phyloP scores from a whole-genome alignment of 352 stramenopile species.

The Globisporangium irregulare region DNA sequence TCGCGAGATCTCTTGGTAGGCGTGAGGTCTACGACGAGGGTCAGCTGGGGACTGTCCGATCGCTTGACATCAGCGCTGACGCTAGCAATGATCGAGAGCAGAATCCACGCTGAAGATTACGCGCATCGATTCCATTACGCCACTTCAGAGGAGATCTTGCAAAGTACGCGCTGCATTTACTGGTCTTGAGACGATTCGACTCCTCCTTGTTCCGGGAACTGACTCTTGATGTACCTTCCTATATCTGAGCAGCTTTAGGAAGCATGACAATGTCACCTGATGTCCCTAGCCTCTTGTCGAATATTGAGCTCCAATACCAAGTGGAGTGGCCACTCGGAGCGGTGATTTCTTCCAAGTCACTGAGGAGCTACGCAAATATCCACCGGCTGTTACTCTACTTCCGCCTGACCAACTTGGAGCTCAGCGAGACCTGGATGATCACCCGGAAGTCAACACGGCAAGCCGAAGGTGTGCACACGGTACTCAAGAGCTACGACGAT shows the following conservation, averaged over 20 bases:
- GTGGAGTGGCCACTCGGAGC: constrained; percentile 49
- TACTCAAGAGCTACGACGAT: constrained; percentile 27
- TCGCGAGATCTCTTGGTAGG: constrained; percentile 48
- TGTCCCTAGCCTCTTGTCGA: constrained; percentile 29
- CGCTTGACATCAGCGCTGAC: constrained; percentile 48
- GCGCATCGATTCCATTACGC: constrained; percentile 49
- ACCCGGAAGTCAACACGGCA: constrained; percentile 27
- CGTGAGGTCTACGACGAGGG: constrained; percentile 38
- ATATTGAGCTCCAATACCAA: constrained; percentile 47
- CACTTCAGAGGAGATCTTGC: constrained; percentile 28
- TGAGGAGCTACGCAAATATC: constrained; percentile 35
- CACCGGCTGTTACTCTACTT: constrained; percentile 46
- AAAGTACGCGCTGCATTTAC: constrained; percentile 25
- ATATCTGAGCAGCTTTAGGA: constrained; percentile 25
- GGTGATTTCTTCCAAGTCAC: constrained; percentile 34
- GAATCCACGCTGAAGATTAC: constrained; percentile 19
- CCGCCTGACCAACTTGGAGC: constrained; percentile 41
- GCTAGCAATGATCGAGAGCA: constrained; percentile 58
- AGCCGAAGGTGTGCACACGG: constrained; percentile 6
- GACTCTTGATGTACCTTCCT: not conserved
- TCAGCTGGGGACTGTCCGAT: constrained; percentile 42
- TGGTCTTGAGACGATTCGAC: not conserved
- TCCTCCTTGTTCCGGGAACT: not conserved
- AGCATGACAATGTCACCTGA: constrained; percentile 34
- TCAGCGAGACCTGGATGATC: constrained; percentile 36